phyloP scores from a whole-genome alignment of 805 yeast genomes.

The Kodamaea sagamina region DNA sequence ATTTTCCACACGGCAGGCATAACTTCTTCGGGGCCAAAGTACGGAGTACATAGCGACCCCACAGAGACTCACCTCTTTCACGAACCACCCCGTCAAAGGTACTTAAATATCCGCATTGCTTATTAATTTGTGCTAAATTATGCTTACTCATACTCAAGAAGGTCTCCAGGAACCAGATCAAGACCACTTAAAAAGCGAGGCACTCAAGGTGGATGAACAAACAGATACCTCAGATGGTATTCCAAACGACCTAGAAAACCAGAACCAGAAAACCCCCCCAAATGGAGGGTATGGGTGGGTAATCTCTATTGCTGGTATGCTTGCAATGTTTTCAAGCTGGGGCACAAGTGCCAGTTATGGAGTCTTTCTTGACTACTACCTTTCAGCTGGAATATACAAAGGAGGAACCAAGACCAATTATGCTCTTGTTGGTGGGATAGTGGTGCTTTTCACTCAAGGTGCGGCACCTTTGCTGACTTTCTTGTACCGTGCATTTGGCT shows the following conservation, averaged over 20 bases:
- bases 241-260: background rate
- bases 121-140: no score
- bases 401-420: constrained; percentile 61
- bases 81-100: no score
- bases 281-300: constrained; percentile 77
- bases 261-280: background rate
- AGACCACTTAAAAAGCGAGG: no score
- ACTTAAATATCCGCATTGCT: no score
- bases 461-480: constrained; percentile 46
- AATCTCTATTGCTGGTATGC: constrained; percentile 49
- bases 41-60: no score
- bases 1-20: no score
- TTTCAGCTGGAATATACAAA: constrained; percentile 49
- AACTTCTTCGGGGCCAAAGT: no score
- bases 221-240: no score
- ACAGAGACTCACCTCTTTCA: no score
- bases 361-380: constrained; percentile 58
- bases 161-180: no score
- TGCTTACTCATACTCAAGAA: no score
- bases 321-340: constrained; percentile 65
- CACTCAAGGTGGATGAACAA: no score
- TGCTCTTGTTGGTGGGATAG: constrained; percentile 67
- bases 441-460: constrained; percentile 38
- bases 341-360: constrained; percentile 73
- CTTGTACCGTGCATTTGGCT: constrained; percentile 46